Base-by-base conservation (phyloP, 2,329 filamentous ascomycete species). In the Bimuria novae-zelandiae region DNA sequence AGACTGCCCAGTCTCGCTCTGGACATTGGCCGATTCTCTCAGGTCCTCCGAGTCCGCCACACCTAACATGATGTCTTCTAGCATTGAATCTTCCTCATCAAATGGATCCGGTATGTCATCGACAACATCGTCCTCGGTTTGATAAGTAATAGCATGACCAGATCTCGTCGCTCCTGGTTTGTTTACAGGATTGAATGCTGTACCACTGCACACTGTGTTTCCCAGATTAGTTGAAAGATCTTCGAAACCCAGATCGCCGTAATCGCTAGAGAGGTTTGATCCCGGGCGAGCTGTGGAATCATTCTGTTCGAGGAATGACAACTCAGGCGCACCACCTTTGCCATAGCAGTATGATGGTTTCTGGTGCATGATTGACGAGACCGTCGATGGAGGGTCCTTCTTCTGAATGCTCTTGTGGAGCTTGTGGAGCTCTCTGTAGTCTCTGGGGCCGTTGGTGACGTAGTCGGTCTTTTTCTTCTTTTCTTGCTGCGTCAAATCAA, bases 401-500 rank as follows among this genome's bases (percentile, higher is more conserved):
- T 62, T 61, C 30, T 67, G 64, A 6, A 65, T 40, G 6, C 19
- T 62, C 21, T 61, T 61, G 36, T 72, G 66, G 14, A 69, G 55
- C 14, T 64, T 65, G 14, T 70, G 52, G 8, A 72, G 55, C 6
- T 55, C 56, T 1, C 52, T 58, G n/a, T 56, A 63, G 8, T 68
- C 64, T 8, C 30, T 59, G 3, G 63, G 58, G 7, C 59, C 60
- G 16, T 49, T 57, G 10, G 17, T 55, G 12, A 46, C 47, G 33
- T 59, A 57, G 4, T 68, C 51, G 0, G 32, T 39, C 37, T 63
- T 71, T 17, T 43, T 61, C 30, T 61, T 72, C 50, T 69, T 71
- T 16, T 67, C 65, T 40, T 64, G 55, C 21, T 68, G 56, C 1
- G 71, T 74, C 35, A 74, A 41, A 42, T 74, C 71, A 3, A 74